A percentile compares a stretch with the other conserved stretches of the same genome.
Evolutionary conservation across 768 basidiomycete species (phyloP).

Genomic region (Mycena chlorophos): DNA sequence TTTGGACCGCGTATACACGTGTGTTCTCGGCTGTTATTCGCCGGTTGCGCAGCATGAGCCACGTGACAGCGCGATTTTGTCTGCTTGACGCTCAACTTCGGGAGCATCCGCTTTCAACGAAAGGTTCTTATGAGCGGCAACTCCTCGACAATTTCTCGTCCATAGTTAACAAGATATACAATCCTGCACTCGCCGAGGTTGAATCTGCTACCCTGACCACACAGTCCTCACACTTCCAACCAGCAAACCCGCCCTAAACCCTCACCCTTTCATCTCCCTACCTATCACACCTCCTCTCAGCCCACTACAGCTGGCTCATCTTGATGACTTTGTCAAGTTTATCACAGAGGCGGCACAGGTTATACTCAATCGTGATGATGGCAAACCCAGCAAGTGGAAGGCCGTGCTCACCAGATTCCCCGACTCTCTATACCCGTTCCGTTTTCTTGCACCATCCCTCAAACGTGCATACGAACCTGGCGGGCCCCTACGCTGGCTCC

Average conservation of each 20-base stretch:
- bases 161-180: too few relatives aligned
- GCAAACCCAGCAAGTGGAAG: background rate
- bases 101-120: background rate
- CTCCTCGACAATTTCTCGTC: too few relatives aligned
- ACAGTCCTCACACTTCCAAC: too few relatives aligned
- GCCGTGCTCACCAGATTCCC: background rate
- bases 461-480: background rate
- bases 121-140: too few relatives aligned
- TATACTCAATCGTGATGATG: background rate
- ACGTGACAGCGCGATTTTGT: background rate
- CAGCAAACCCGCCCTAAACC: too few relatives aligned
- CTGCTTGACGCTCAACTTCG: background rate
- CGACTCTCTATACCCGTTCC: background rate
- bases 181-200: too few relatives aligned
- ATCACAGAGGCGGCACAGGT: background rate
- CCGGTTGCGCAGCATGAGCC: background rate
- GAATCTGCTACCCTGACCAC: too few relatives aligned
- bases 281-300: background rate
- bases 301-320: background rate
- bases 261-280: too few relatives aligned
- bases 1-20: background rate
- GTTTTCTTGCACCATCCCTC: background rate
- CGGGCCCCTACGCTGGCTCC: background rate
- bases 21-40: background rate
- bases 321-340: background rate